Base-by-base conservation (phyloP, 176 grass and related monocot species). In the Tillandsia fasciculata region DNA sequence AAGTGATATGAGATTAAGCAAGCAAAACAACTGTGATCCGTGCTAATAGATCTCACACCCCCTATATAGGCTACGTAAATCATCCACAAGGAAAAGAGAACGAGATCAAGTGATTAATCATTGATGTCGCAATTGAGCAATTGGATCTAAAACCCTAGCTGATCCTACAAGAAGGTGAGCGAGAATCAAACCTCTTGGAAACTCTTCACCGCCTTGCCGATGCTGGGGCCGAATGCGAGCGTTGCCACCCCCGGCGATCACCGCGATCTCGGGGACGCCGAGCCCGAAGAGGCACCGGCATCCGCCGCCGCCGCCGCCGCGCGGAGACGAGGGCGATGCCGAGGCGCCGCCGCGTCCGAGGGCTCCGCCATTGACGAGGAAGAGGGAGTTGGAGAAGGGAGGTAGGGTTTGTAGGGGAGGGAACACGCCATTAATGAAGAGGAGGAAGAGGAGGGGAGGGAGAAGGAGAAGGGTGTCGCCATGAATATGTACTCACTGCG, bases 161-260 rank as follows among this genome's bases (percentile, higher is more conserved):
- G 22, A 61, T 18, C 3, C 15, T 10, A 20, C n/a, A 61, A 61
- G 56, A 61, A n/a, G 22, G 17, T 0, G 8, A 59, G 14, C 54
- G 20, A 18, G 17, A 61, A 61, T 8, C 50, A 10, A 51, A 96
- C 93, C 93, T 96, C 86, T 71, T 92, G 93, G 75, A 96, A 96
- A 73, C 89, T 88, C 86, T 90, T 96, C 68, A 96, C 74, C 26
- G 89, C 90, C 83, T 92, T 92, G 56, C 93, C 89, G 69, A 96
- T 86, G 79, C 63, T 92, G 26, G 89, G 89, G 27, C 89, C 93
- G 49, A 96, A 96, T 50, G 92, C 26, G 3, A 92, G 86, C 18
- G 93, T 88, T 0, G 88, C 89, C 20, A 96, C 93, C 52, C 93
- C 93, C 10, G 89, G 89, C 93, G 52, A 96, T 96, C 24, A 96